Conservation (phyloP, 257 asterid species). For the Jasminum sambac region DNA sequence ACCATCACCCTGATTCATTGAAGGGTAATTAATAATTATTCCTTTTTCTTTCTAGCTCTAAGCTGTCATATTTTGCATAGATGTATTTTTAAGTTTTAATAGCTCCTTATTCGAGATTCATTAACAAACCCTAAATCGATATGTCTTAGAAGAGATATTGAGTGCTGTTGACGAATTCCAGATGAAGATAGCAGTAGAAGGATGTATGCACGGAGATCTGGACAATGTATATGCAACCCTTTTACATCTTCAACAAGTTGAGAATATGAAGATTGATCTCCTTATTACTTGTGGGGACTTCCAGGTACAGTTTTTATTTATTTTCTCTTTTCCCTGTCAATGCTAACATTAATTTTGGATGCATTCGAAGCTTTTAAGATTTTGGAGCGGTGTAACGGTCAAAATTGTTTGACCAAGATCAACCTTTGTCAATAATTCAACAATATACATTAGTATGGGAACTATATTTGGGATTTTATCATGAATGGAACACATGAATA, state of each 20-base stretch:
- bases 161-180: constrained; percentile 21
- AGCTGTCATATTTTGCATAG: not conserved
- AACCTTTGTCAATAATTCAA: too few species aligned
- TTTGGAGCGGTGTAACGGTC: not conserved
- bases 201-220: constrained; percentile 97
- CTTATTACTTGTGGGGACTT: constrained; percentile 97
- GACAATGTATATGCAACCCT: constrained; percentile 83
- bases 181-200: constrained; percentile 97
- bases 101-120: not conserved
- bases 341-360: not conserved
- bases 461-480: too few species aligned
- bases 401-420: too few species aligned
- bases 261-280: constrained; percentile 73
- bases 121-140: not conserved
- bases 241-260: constrained; percentile 71
- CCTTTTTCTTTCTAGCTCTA: not conserved
- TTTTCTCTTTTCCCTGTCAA: not conserved
- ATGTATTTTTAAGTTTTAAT: not conserved
- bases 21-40: too few species aligned
- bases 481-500: too few species aligned
- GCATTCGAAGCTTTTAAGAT: not conserved
- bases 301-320: constrained; percentile 51
- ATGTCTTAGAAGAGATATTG: not conserved
- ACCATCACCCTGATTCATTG: not conserved
- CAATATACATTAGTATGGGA: too few species aligned